A percentile compares a stretch with the other conserved stretches of the same genome.
These are phyloP conservation scores for Aspergillus ochraceus DNA, from an alignment of 2,329 filamentous ascomycete species.

Conservation along the genomic window DNA sequence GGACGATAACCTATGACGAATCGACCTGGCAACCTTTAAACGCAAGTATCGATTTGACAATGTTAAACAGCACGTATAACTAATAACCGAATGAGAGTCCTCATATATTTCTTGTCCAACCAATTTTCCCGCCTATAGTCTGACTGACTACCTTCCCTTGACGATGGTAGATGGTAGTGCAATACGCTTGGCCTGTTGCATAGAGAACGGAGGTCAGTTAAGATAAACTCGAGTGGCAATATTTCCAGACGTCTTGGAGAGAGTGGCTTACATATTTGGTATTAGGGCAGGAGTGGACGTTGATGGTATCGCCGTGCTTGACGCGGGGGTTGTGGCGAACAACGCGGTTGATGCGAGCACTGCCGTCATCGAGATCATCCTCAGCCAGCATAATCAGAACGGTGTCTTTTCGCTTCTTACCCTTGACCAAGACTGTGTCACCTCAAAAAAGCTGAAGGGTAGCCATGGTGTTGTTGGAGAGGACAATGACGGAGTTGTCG, in stretches of 20 bases:
- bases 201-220: slow-evolving; percentile 24
- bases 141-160: too few species aligned
- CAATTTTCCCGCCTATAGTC: too few species aligned
- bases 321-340: slow-evolving; percentile 97
- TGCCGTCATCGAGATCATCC: slow-evolving; percentile 96
- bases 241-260: neutral
- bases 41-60: too few species aligned
- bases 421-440: slow-evolving; percentile 95
- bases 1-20: too few species aligned
- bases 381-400: slow-evolving; percentile 96
- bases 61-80: too few species aligned
- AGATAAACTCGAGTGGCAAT: neutral
- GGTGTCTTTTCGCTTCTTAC: slow-evolving; percentile 99
- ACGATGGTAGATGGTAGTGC: too few species aligned
- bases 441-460: slow-evolving; percentile 96
- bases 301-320: slow-evolving; percentile 97
- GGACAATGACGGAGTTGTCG: slow-evolving; percentile 98
- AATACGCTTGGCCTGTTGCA: slow-evolving; percentile 86
- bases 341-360: slow-evolving; percentile 95
- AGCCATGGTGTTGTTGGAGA: slow-evolving; percentile 99
- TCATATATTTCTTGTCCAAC: too few species aligned
- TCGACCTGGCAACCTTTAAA: too few species aligned
- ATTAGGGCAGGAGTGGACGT: slow-evolving; percentile 94
- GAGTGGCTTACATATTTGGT: slow-evolving; percentile 93
- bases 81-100: too few species aligned